These are phyloP conservation scores for Streptanthus diversifolius DNA, from an alignment of 345 rosid genomes.

Conservation along the genomic window DNA sequence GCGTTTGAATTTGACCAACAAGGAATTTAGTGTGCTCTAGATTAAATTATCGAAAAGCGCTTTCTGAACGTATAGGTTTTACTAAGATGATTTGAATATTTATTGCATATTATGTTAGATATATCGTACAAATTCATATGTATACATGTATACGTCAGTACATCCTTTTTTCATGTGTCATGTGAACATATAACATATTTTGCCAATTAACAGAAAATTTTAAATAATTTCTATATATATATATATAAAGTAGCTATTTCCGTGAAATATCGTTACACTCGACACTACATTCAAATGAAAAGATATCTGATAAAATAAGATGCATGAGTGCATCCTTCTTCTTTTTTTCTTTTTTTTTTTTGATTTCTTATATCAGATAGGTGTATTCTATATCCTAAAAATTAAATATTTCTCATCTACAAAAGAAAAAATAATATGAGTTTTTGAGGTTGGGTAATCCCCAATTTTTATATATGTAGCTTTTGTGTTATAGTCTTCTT, in stretches of 20 bases:
- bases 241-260: not conserved
- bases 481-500: not conserved
- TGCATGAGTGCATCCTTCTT: not conserved
- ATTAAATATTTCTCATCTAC: not conserved
- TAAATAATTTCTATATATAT: not conserved
- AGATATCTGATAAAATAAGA: not conserved
- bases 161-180: conserved; percentile 21
- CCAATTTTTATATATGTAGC: not conserved
- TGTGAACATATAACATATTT: conserved; percentile 1
- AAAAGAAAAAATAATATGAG: not conserved
- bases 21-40: not conserved
- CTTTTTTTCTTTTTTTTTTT: not conserved
- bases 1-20: not conserved
- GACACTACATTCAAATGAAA: not conserved
- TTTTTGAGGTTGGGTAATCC: not conserved
- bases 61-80: not conserved
- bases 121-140: not conserved
- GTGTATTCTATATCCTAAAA: not conserved
- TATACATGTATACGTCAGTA: conserved; percentile 7
- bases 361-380: not conserved
- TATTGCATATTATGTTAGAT: not conserved
- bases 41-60: not conserved
- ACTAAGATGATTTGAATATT: not conserved
- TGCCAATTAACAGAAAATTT: not conserved
- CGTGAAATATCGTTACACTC: not conserved